Evolutionary conservation across 306 rosid species (phyloP).

Genomic region (Inga oerstediana): DNA sequence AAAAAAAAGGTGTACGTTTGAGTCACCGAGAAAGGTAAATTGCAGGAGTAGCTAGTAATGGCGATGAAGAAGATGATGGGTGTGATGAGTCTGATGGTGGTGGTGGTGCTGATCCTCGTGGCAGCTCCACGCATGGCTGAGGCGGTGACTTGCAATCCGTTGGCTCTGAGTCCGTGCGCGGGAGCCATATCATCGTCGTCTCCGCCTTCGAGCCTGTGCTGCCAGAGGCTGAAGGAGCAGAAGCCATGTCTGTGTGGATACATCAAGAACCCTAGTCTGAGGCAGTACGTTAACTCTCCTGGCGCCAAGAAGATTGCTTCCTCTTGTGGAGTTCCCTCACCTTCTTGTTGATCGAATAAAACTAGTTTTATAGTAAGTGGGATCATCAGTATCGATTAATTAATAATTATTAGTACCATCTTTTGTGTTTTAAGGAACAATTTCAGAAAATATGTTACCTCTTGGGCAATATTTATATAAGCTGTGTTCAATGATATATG

Average conservation of each 20-base stretch:
- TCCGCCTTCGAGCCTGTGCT: constrained; percentile 48
- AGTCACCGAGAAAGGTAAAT: not conserved
- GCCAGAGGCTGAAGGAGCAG: constrained; percentile 56
- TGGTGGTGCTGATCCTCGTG: constrained; percentile 28
- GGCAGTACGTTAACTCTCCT: constrained; percentile 44
- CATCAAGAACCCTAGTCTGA: constrained; percentile 47
- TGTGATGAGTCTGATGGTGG: constrained; percentile 27
- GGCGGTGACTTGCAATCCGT: constrained; percentile 47
- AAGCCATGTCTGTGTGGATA: constrained; percentile 66
- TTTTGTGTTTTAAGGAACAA: not conserved
- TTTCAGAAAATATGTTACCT: not conserved
- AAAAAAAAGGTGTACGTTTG: not conserved
- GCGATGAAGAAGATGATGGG: constrained; percentile 24
- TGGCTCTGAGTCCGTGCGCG: constrained; percentile 44
- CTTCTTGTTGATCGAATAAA: constrained; percentile 29
- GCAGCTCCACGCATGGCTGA: constrained; percentile 12
- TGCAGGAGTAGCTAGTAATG: not conserved
- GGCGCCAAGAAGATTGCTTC: constrained; percentile 47
- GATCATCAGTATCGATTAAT: not conserved
- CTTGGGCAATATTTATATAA: not conserved
- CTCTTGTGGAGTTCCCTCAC: constrained; percentile 51
- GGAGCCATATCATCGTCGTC: constrained; percentile 32
- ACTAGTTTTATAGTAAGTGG: not conserved
- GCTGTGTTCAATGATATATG: not conserved
- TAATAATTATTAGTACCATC: not conserved